Evolutionary conservation across 1,284 basidiomycete species (phyloP).

Genomic region (Ceratobasidium sp.): DNA sequence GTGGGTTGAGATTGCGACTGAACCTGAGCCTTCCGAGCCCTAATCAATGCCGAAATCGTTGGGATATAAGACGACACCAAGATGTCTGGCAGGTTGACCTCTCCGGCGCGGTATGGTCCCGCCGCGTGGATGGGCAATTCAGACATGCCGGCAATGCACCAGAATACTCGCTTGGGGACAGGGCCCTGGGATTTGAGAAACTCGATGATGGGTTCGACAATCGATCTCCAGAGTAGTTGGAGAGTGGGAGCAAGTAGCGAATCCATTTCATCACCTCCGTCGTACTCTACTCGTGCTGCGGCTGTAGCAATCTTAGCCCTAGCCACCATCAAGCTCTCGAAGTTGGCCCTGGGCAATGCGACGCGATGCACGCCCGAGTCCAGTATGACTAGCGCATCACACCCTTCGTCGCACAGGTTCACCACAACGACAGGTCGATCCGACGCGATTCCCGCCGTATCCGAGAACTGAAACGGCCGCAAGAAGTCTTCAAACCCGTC

Average conservation of each 20-base stretch:
- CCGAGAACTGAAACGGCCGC: constrained; percentile 14
- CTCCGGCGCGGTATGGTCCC: constrained; percentile 8
- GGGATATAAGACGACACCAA: constrained; percentile 36
- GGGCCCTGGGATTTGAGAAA: constrained; percentile 24
- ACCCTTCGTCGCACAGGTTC: constrained; percentile 36
- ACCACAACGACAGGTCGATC: constrained; percentile 39
- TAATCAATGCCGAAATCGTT: constrained; percentile 23
- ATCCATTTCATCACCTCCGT: background rate
- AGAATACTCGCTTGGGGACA: constrained; percentile 8
- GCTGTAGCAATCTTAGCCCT: background rate
- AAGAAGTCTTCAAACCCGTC: constrained; percentile 40
- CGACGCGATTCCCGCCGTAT: constrained; percentile 3
- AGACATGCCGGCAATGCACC: constrained; percentile 26
- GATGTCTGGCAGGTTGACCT: constrained; percentile 19
- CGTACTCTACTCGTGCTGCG: background rate
- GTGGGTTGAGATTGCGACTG: constrained; percentile 4
- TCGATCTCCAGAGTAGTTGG: constrained; percentile 12
- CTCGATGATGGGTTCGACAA: constrained; percentile 30
- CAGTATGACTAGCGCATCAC: constrained; percentile 35
- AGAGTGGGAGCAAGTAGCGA: background rate
- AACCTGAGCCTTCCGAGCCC: constrained; percentile 8
- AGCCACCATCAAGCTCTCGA: background rate
- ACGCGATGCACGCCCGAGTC: constrained; percentile 5
- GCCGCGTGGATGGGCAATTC: constrained; percentile 39
- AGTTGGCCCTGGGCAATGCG: constrained; percentile 11